phyloP scores from a whole-genome alignment of 768 basidiomycete species.

The Porphyrellus cyaneotinctus region DNA sequence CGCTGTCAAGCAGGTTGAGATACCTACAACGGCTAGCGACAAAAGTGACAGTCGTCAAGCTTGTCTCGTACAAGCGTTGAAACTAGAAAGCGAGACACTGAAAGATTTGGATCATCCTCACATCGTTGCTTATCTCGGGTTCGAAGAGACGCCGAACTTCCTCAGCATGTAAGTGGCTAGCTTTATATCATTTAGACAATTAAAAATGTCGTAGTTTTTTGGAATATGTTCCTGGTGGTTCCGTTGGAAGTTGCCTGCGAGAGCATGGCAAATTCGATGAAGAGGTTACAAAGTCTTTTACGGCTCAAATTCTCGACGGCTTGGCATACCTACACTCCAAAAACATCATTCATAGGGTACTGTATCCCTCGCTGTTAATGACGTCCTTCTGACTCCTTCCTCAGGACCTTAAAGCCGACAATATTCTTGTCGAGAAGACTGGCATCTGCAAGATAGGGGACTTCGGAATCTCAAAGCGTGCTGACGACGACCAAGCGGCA shows the following conservation, averaged over 20 bases:
- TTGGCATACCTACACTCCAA: constrained; percentile 90
- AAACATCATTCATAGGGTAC: constrained; percentile 88
- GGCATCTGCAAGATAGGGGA: constrained; percentile 97
- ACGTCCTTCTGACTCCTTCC: constrained; percentile 6
- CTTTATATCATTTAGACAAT: background rate
- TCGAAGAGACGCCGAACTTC: constrained; percentile 83
- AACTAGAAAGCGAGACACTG: constrained; percentile 92
- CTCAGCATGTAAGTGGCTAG: constrained; percentile 77
- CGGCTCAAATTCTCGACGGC: constrained; percentile 85
- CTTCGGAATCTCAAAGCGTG: constrained; percentile 97
- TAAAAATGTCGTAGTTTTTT: constrained; percentile 64
- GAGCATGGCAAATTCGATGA: constrained; percentile 93
- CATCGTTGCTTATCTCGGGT: constrained; percentile 96
- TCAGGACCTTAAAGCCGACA: constrained; percentile 96
- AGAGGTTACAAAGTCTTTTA: constrained; percentile 89
- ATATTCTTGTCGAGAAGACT: constrained; percentile 89
- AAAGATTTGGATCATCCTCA: constrained; percentile 96
- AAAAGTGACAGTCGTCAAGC: constrained; percentile 82
- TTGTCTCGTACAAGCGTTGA: constrained; percentile 85
- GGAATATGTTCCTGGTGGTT: constrained; percentile 98
- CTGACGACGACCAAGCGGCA: constrained; percentile 78
- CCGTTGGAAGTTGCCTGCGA: constrained; percentile 83
- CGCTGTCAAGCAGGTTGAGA: constrained; percentile 98
- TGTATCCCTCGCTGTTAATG: constrained; percentile 14
- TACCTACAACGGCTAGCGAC: constrained; percentile 88